A percentile compares a stretch with the other conserved stretches of the same genome.
Evolutionary conservation across 1,284 basidiomycete species (phyloP).

Genomic region (Taiwanofungus camphoratus): DNA sequence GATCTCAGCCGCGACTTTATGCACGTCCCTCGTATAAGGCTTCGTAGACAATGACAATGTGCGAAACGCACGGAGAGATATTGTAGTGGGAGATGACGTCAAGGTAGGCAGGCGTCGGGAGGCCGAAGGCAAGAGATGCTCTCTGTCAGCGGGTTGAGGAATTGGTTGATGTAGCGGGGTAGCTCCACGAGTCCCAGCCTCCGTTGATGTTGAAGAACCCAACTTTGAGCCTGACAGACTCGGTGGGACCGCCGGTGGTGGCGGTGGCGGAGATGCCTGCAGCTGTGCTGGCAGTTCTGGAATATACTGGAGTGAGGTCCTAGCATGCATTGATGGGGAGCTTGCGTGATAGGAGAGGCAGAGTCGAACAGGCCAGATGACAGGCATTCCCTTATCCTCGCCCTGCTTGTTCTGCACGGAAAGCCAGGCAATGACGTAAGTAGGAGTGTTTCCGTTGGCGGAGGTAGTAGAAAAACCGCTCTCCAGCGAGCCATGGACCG

Average conservation of each 20-base stretch:
- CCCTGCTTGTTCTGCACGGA: conserved; percentile 69
- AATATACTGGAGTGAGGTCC: conserved; percentile 45
- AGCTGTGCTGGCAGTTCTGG: conserved; percentile 62
- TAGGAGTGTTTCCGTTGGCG: conserved; percentile 15
- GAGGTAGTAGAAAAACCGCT: neutral
- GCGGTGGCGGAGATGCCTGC: conserved; percentile 51
- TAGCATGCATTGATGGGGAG: conserved; percentile 33
- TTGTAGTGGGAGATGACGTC: conserved; percentile 30
- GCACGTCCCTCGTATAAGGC: conserved; percentile 31
- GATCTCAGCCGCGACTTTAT: conserved; percentile 48
- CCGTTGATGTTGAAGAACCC: conserved; percentile 13
- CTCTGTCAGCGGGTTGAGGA: conserved; percentile 5
- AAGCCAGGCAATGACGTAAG: conserved; percentile 68
- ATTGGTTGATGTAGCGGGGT: conserved; percentile 16
- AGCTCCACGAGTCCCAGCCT: conserved; percentile 9
- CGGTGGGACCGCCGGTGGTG: conserved; percentile 17
- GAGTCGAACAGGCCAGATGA: conserved; percentile 63
- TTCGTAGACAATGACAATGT: conserved; percentile 24
- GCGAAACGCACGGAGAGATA: conserved; percentile 28
- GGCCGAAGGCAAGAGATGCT: conserved; percentile 16
- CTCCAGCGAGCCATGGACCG: conserved; percentile 6
- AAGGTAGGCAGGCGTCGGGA: conserved; percentile 16
- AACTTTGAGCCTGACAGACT: conserved; percentile 6
- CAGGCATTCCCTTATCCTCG: conserved; percentile 68
- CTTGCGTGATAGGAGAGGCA: conserved; percentile 45